phyloP scores from a whole-genome alignment of 805 yeast genomes.

The Candida ascalaphidarum region DNA sequence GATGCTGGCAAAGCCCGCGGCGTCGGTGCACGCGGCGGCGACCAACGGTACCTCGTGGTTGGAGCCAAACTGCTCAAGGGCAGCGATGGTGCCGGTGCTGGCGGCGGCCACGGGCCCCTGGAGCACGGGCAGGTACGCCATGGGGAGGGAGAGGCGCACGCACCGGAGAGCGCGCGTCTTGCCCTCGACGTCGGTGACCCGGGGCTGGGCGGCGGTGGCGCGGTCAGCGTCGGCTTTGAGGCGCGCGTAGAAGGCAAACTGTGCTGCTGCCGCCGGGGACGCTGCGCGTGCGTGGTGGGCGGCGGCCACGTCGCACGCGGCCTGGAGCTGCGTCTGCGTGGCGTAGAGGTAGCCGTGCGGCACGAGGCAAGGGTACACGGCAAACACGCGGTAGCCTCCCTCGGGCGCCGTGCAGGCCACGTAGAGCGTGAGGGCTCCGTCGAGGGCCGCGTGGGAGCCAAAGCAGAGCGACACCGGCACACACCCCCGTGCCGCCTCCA shows the following conservation, averaged over 20 bases:
- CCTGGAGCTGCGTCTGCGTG: conserved; percentile 6
- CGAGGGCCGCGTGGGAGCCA: conserved; percentile 15
- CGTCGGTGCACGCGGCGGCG: conserved; percentile 5
- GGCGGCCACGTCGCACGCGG: conserved; percentile 6
- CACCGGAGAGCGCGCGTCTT: conserved; percentile 1
- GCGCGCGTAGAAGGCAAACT: conserved; percentile 8
- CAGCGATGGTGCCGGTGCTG: conserved; percentile 2
- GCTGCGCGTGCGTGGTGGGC: conserved; percentile 5
- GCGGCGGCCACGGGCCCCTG: conserved; percentile 16
- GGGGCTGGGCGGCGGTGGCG: background rate
- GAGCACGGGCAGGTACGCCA: conserved; percentile 5
- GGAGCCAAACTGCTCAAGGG: conserved; percentile 7
- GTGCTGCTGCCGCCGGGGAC: conserved; percentile 6
- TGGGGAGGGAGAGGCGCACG: conserved; percentile 3
- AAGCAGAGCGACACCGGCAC: conserved; percentile 17
- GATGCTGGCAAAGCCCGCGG: conserved; percentile 2
- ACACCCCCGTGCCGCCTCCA: too few relatives aligned
- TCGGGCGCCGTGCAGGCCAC: conserved; percentile 12
- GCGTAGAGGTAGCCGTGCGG: conserved; percentile 9
- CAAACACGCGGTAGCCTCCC: conserved; percentile 13
- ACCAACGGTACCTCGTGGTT: conserved; percentile 9
- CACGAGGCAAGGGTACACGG: conserved; percentile 20
- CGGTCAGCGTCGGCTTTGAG: conserved; percentile 7
- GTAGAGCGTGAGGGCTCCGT: conserved; percentile 22
- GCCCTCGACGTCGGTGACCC: conserved; percentile 6